Evolutionary conservation across 306 rosid species (phyloP), one percentile per base, ranked within the genome.

Genomic region (Quercus mongolica): DNA sequence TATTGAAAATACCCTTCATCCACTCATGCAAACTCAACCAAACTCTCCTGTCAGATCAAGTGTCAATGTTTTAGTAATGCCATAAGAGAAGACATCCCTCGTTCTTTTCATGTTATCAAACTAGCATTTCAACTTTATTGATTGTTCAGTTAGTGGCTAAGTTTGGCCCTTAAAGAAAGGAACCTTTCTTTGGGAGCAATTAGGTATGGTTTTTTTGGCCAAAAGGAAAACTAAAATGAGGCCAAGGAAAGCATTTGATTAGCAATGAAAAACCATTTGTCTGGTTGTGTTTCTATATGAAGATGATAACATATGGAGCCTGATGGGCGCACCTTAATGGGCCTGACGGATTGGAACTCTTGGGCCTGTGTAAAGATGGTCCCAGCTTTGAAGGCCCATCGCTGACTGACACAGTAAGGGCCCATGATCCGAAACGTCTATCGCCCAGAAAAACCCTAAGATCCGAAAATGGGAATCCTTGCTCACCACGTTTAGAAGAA

Each of bases 1-100:
- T 23, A 30, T 73, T 73, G 65, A 73, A 30, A 68, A 3, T 65
- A 75, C 41, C 49, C 64, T 63, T 73, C 23, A 61, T 61, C 81
- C 25, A 58, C 17, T 80, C 75, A 72, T 0, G 78, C 73, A 78
- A 72, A 85, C 61, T 58, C 20, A 62, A 85, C 68, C 72, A 62
- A 85, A 83, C 72, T 19, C 61, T 74, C 44, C 41, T 30, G 52
- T 77, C 79, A 85, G 76, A 7, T 77, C 64, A 75, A 69, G 46
- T 81, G 81, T 70, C 81, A 77, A 84, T 69, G 30, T 78, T 78
- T 78, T 79, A 41, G 57, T 9, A 33, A 46, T 20, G 54, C 17
- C 17, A 62, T 28, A 76, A 64, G 69, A 63, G 25, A 59, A 74
- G 78, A 79, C 71, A 82, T 23, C 57, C 69, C 51, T 56, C 62